Evolutionary conservation across 345 rosid species (phyloP).

Genomic region (Mangifera indica): DNA sequence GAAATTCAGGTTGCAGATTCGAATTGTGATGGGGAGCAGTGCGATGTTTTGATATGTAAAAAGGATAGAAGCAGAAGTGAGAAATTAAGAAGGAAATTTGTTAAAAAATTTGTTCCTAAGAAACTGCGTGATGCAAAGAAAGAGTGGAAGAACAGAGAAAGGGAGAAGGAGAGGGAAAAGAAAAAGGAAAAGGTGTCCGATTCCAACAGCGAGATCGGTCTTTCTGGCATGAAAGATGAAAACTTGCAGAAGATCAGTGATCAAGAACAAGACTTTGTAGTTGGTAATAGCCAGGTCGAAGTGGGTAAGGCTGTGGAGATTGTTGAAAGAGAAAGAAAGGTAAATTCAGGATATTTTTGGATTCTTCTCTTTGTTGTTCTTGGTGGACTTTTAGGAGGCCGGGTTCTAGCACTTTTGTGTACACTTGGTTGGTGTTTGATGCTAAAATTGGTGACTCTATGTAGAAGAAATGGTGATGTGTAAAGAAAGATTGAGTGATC

Average conservation of each 20-base stretch:
- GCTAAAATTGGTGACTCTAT: neutral
- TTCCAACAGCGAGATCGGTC: neutral
- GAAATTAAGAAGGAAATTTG: constrained; percentile 45
- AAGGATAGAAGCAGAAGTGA: constrained; percentile 27
- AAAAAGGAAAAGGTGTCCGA: constrained; percentile 10
- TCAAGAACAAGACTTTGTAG: neutral
- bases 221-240: constrained; percentile 7
- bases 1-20: constrained; percentile 28
- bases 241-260: neutral
- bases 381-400: constrained; percentile 61
- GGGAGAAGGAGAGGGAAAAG: no score
- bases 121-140: constrained; percentile 49
- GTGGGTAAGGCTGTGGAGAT: neutral
- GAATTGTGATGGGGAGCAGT: neutral
- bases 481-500: neutral
- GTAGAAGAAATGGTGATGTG: constrained; percentile 10
- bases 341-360: constrained; percentile 32
- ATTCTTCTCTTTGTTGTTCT: constrained; percentile 50
- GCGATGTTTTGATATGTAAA: constrained; percentile 19
- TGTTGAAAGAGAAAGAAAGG: constrained; percentile 10
- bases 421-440: constrained; percentile 47
- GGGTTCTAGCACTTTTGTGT: constrained; percentile 48
- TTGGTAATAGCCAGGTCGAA: neutral
- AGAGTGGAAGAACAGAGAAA: neutral
- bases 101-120: constrained; percentile 64